A percentile compares a stretch with the other conserved stretches of the same genome.
Evolutionary conservation across 768 basidiomycete genomes (phyloP).

Genomic region (Asterophora parasitica): DNA sequence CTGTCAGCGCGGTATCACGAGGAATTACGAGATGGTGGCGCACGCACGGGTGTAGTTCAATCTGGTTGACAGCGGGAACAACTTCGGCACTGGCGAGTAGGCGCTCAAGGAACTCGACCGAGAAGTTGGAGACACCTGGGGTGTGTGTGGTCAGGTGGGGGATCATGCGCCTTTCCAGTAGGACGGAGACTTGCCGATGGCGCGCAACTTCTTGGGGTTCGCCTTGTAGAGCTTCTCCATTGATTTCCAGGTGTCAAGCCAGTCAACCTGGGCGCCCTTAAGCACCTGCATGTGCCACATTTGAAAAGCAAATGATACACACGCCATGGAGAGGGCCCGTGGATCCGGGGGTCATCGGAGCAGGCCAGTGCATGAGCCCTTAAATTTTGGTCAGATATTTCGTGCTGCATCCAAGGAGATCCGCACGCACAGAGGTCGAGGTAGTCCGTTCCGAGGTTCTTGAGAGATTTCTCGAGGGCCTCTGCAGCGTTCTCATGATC

Average conservation of each 20-base stretch:
- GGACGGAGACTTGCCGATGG: conserved; percentile 48
- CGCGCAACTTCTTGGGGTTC: conserved; percentile 68
- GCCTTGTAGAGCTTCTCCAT: conserved; percentile 67
- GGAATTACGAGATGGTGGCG: conserved; percentile 17
- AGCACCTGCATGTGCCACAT: not conserved
- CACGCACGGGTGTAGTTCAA: conserved; percentile 71
- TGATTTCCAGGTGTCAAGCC: conserved; percentile 74
- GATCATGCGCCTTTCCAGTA: not conserved
- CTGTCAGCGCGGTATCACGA: not conserved
- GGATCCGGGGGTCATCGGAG: conserved; percentile 57
- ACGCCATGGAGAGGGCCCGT: conserved; percentile 45
- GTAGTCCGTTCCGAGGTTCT: conserved; percentile 66
- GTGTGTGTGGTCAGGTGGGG: not conserved
- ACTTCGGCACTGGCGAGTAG: conserved; percentile 54
- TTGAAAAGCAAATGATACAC: conserved; percentile 6
- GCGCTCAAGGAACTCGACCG: conserved; percentile 55
- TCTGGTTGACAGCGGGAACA: conserved; percentile 75
- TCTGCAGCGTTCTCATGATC: conserved; percentile 56
- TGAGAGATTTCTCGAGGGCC: conserved; percentile 67
- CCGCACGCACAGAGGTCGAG: conserved; percentile 64
- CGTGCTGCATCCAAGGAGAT: not conserved
- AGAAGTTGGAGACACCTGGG: conserved; percentile 67
- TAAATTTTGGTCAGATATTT: not conserved
- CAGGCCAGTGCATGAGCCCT: conserved; percentile 53
- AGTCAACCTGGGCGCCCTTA: conserved; percentile 35